These are phyloP conservation scores for Yamadazyma nakazawae DNA, from an alignment of 805 yeast genomes.

Conservation along the genomic window DNA sequence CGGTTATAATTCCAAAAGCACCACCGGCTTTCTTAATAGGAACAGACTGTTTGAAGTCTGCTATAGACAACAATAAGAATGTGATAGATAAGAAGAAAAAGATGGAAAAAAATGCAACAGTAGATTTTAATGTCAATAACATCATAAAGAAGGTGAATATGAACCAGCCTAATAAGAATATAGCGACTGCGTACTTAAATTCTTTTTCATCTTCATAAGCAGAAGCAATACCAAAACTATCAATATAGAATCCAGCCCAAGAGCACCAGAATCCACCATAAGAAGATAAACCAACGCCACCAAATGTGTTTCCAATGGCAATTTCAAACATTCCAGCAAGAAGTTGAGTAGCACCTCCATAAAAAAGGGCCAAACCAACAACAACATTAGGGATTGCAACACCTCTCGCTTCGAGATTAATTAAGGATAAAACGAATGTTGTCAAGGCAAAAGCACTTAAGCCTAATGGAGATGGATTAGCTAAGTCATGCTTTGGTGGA, in stretches of 20 bases:
- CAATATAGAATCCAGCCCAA: slow-evolving; percentile 57
- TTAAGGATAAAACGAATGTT: slow-evolving; percentile 60
- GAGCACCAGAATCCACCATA: slow-evolving; percentile 78
- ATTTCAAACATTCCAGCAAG: slow-evolving; percentile 76
- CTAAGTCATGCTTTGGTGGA: slow-evolving; percentile 44
- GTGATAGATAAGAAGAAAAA: slow-evolving; percentile 41
- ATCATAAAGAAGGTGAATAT: slow-evolving; percentile 43
- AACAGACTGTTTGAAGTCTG: slow-evolving; percentile 31
- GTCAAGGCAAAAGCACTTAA: slow-evolving; percentile 68
- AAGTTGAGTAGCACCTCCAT: slow-evolving; percentile 70
- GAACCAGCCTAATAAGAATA: slow-evolving; percentile 41
- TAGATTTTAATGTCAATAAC: slow-evolving; percentile 40
- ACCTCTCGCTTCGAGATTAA: slow-evolving; percentile 67
- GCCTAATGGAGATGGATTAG: slow-evolving; percentile 77
- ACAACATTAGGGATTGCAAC: slow-evolving; percentile 58
- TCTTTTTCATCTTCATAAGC: slow-evolving; percentile 24
- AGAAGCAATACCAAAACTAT: slow-evolving; percentile 38
- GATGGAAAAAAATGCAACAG: slow-evolving; percentile 39
- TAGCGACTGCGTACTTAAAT: slow-evolving; percentile 34
- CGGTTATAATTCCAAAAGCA: slow-evolving; percentile 40
- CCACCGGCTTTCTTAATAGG: slow-evolving; percentile 40
- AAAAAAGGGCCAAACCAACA: slow-evolving; percentile 64
- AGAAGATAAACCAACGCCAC: slow-evolving; percentile 59
- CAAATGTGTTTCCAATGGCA: slow-evolving; percentile 73
- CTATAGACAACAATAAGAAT: slow-evolving; percentile 39